Conservation (phyloP, 768 basidiomycete genomes). For the Austroboletus festivus region DNA sequence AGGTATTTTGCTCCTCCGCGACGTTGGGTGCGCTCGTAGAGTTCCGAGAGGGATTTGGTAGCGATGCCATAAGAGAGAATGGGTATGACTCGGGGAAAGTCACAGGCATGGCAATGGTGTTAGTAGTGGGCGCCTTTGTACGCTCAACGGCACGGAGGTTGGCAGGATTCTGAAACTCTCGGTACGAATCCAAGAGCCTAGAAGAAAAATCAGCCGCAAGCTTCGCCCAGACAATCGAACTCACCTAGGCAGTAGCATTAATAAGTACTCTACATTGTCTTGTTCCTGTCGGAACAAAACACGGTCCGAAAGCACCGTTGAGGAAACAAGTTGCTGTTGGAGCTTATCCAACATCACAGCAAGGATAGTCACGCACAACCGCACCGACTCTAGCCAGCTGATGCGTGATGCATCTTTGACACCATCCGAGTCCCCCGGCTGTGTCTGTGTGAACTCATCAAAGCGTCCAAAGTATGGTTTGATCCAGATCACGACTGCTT, state of each 20-base stretch:
- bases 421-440: constrained; percentile 62
- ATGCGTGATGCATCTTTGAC: constrained; percentile 73
- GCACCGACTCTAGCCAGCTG: constrained; percentile 83
- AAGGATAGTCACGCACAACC: constrained; percentile 86
- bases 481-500: constrained; percentile 89
- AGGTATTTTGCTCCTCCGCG: constrained; percentile 48
- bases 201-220: constrained; percentile 2
- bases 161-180: constrained; percentile 69
- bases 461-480: constrained; percentile 92
- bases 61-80: constrained; percentile 71
- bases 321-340: constrained; percentile 73
- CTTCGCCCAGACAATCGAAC: constrained; percentile 14
- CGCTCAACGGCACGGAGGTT: constrained; percentile 71
- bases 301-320: constrained; percentile 58
- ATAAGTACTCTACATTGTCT: constrained; percentile 84
- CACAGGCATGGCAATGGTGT: constrained; percentile 60
- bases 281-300: constrained; percentile 73
- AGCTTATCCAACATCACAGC: constrained; percentile 89
- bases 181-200: constrained; percentile 85
- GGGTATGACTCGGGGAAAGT: constrained; percentile 95
- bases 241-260: constrained; percentile 81
- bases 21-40: constrained; percentile 39
- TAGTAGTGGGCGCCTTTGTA: constrained; percentile 55
- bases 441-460: constrained; percentile 71
- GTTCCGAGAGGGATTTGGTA: constrained; percentile 53